These are phyloP conservation scores for Plasmodium ovale DNA, from an alignment of 169 alveolate genomes.

Conservation along the genomic window DNA sequence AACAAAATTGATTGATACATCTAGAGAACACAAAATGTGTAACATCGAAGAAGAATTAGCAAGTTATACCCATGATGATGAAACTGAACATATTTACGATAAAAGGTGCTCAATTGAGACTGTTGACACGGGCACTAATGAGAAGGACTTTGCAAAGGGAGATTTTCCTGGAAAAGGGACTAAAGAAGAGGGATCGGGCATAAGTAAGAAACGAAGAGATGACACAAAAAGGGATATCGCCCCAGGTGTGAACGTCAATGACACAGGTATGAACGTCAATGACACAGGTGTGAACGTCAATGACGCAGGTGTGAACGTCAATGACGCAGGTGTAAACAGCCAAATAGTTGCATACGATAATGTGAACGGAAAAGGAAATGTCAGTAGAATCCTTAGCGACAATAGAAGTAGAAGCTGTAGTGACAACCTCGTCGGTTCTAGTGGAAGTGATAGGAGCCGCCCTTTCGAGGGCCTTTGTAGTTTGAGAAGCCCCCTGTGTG, in stretches of 20 bases:
- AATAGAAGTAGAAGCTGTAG: background rate
- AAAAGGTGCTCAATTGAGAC: constrained; percentile 1
- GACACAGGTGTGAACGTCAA: too few relatives aligned
- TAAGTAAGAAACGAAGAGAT: too few relatives aligned
- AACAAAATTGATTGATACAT: constrained; percentile 9
- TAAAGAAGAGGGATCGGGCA: background rate
- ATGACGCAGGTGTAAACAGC: background rate
- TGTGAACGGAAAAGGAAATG: background rate
- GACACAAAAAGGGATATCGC: too few relatives aligned
- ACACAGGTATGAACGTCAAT: too few relatives aligned
- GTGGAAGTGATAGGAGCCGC: too few relatives aligned
- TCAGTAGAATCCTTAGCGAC: background rate
- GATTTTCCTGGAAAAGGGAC: constrained; percentile 1
- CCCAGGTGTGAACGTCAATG: too few relatives aligned
- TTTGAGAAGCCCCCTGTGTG: constrained; percentile 8
- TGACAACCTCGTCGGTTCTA: background rate
- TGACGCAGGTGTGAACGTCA: background rate
- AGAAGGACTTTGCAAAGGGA: background rate
- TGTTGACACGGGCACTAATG: background rate
- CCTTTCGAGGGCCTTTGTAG: background rate
- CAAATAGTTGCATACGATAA: constrained; percentile 64
- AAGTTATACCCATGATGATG: background rate
- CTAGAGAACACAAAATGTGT: background rate
- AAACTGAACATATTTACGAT: background rate
- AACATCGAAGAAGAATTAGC: background rate